Conservation (phyloP, 2,329 filamentous ascomycete species). For the Aureobasidium pullulans region DNA sequence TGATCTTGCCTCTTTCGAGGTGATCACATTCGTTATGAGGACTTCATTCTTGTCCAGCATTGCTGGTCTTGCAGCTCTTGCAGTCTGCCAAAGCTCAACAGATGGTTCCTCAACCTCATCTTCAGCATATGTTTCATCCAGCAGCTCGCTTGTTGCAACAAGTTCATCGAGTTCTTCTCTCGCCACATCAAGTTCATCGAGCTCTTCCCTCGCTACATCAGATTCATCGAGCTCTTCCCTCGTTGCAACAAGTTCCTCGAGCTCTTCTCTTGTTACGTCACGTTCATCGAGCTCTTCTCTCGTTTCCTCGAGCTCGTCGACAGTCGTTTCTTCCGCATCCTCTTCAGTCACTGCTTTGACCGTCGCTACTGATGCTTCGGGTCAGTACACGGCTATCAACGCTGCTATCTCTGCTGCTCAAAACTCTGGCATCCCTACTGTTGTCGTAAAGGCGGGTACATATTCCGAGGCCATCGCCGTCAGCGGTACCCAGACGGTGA, state of each 20-base stretch:
- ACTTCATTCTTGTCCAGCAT: slow-evolving; percentile 43
- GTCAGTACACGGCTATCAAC: slow-evolving; percentile 40
- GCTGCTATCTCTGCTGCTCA: slow-evolving; percentile 33
- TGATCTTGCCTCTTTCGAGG: background rate
- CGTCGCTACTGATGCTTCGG: slow-evolving; percentile 38
- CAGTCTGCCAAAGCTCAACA: slow-evolving; percentile 31
- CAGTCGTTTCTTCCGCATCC: slow-evolving; percentile 9
- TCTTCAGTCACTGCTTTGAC: slow-evolving; percentile 29
- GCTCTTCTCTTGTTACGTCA: background rate
- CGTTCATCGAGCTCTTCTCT: background rate
- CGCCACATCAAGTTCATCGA: background rate
- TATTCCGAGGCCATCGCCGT: slow-evolving; percentile 39
- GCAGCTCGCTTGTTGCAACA: background rate
- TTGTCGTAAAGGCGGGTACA: slow-evolving; percentile 38
- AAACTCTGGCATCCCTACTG: slow-evolving; percentile 34
- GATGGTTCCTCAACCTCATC: background rate
- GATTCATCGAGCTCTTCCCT: too few species aligned
- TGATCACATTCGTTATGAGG: slow-evolving; percentile 3
- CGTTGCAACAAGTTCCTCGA: background rate
- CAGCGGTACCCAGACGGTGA: slow-evolving; percentile 34
- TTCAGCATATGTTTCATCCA: background rate
- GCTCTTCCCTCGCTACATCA: background rate
- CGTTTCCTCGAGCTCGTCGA: slow-evolving; percentile 8
- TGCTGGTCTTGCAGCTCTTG: slow-evolving; percentile 23
- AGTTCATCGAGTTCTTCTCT: background rate